phyloP scores from a whole-genome alignment of 148 eudicot genomes.

The Nepenthes mirabilis region DNA sequence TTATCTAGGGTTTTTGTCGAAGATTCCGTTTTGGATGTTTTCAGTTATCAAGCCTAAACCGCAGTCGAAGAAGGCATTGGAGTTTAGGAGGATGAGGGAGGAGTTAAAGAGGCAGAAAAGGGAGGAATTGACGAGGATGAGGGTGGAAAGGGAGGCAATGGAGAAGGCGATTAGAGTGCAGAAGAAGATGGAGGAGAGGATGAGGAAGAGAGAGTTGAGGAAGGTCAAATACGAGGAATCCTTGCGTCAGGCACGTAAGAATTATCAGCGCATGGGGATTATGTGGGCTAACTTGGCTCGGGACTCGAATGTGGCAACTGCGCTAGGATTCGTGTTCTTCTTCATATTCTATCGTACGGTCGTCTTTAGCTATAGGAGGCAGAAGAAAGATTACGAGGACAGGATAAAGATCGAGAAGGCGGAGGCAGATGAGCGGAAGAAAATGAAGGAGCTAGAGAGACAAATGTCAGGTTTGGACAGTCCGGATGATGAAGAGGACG shows the following conservation, averaged over 20 bases:
- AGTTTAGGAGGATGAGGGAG: conserved; percentile 65
- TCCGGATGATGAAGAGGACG: conserved; percentile 50
- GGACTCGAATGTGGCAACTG: conserved; percentile 47
- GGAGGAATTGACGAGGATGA: conserved; percentile 37
- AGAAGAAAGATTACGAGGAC: conserved; percentile 88
- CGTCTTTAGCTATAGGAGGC: conserved; percentile 57
- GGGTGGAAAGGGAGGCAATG: conserved; percentile 43
- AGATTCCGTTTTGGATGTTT: conserved; percentile 29
- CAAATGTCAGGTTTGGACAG: conserved; percentile 45
- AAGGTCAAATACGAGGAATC: conserved; percentile 37
- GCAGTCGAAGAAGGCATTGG: conserved; percentile 54
- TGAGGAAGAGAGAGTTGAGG: conserved; percentile 33
- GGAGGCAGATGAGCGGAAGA: conserved; percentile 82
- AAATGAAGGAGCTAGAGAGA: conserved; percentile 73
- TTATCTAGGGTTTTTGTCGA: conserved; percentile 53
- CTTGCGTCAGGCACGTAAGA: conserved; percentile 25
- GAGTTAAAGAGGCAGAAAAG: conserved; percentile 37
- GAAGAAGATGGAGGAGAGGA: conserved; percentile 54
- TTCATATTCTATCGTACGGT: conserved; percentile 55
- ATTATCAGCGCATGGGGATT: conserved; percentile 23
- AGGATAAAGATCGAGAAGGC: conserved; percentile 89
- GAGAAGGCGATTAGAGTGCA: conserved; percentile 47
- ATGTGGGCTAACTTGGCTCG: conserved; percentile 55
- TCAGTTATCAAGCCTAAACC: conserved; percentile 42
- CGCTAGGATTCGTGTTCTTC: conserved; percentile 60